Conservation (phyloP, 2,329 filamentous ascomycete genomes). For the Diaporthe longicolla region DNA sequence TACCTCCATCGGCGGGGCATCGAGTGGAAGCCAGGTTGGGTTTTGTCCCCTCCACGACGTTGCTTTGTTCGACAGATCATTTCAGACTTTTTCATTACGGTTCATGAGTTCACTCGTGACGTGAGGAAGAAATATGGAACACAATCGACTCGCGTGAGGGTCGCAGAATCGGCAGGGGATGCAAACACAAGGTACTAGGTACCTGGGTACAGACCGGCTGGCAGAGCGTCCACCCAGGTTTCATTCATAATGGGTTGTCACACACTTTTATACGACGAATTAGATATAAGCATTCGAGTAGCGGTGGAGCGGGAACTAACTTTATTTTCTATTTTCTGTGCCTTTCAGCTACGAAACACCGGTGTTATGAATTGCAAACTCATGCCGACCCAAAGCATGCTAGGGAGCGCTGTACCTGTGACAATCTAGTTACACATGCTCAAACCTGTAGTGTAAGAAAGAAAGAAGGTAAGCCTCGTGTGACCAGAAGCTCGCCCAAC, state of each 20-base stretch:
- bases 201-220: neutral
- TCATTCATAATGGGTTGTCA: too few relatives aligned
- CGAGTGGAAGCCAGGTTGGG: conserved; percentile 14
- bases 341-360: neutral
- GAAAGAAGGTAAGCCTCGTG: neutral
- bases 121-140: neutral
- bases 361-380: neutral
- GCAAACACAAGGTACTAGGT: neutral
- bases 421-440: neutral
- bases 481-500: too few relatives aligned
- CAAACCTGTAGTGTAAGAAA: too few relatives aligned
- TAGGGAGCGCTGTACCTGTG: neutral
- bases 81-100: conserved; percentile 2
- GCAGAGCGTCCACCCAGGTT: too few relatives aligned
- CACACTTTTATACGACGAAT: neutral
- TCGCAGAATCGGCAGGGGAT: too few relatives aligned
- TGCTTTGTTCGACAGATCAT: conserved; percentile 18
- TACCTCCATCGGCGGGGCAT: conserved; percentile 16
- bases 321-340: neutral
- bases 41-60: neutral
- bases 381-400: too few relatives aligned
- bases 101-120: conserved; percentile 22
- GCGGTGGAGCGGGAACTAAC: neutral
- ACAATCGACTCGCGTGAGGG: neutral
- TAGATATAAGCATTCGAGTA: neutral